Evolutionary conservation across 495 filamentous ascomycete species (phyloP), one percentile per base, ranked within the genome.

Genomic region (Penicillium lagena): DNA sequence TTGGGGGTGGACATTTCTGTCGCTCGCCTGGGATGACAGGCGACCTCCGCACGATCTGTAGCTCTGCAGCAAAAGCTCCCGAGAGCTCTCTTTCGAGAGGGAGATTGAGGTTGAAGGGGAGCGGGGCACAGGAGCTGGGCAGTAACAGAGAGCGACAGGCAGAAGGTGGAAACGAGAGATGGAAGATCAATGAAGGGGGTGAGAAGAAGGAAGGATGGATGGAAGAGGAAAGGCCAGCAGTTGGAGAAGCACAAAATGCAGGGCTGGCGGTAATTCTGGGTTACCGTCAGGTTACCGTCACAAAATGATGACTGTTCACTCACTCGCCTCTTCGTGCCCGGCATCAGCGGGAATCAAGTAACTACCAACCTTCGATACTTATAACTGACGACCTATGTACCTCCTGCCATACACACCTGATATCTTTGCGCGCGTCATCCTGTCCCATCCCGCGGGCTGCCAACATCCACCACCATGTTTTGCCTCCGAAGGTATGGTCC

Each of bases 401-500:
- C 32, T 34, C 0, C 32, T 12, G n/a, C n/a, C 32, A 10, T 34
- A 34, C 32, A 34, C 32, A 34, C 32, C 32, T 34, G 22, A 2
- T 22, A 22, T 22, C 22, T 34, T 14, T 35, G 15, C 14, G 35
- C 29, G 37, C 35, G 38, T 39, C 42, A 15, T 13, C 38, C 28
- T 34, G 39, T 37, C 29, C 29, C 28, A n/a, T 32, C 37, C 45
- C 30, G 31, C 44, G 31, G 44, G 12, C 34, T 43, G 12, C 40
- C 22, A 22, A 22, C 22, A 22, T 35, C 40, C 40, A 43, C 30
- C 58, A 63, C 40, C 49, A 90, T 93, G 87, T 93, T 90, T 57
- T 93, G 87, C 70, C 76, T 93, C 29, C 73, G 87, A 58, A 90
- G 86, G 86, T 87, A 66, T 55, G 75, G 17, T 29, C 37, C 14